Evolutionary conservation across 345 rosid genomes (phyloP).

Genomic region (Cardamine resedifolia): DNA sequence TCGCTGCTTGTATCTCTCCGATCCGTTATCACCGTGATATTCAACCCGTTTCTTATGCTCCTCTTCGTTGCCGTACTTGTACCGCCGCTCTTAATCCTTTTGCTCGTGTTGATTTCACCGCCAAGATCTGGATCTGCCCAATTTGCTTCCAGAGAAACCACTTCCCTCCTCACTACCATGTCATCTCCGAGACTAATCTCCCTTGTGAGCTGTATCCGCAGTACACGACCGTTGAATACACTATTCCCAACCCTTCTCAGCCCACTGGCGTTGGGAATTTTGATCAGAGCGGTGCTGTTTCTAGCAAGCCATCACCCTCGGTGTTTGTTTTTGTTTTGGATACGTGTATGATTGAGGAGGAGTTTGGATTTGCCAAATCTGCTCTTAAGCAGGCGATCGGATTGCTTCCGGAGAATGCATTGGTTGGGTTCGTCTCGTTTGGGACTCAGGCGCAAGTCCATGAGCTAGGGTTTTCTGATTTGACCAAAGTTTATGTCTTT

Average conservation of each 20-base stretch:
- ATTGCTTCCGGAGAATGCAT: conserved; percentile 86
- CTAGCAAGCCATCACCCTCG: conserved; percentile 41
- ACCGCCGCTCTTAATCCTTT: conserved; percentile 71
- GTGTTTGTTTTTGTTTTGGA: conserved; percentile 88
- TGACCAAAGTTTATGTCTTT: conserved; percentile 91
- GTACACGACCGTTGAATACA: conserved; percentile 75
- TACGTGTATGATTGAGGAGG: conserved; percentile 95
- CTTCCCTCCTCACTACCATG: conserved; percentile 79
- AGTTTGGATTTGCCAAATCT: conserved; percentile 65
- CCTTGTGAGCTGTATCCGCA: conserved; percentile 92
- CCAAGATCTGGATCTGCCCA: conserved; percentile 99
- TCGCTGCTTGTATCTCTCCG: conserved; percentile 88
- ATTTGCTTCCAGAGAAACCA: conserved; percentile 90
- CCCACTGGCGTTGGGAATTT: conserved; percentile 45
- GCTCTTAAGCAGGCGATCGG: conserved; percentile 87
- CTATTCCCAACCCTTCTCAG: conserved; percentile 48
- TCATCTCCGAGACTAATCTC: conserved; percentile 84
- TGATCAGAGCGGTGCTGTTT: conserved; percentile 40
- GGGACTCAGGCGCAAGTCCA: conserved; percentile 98
- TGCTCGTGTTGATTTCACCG: conserved; percentile 76
- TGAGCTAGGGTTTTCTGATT: conserved; percentile 84
- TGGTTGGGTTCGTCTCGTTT: conserved; percentile 88
- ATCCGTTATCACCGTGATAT: conserved; percentile 77
- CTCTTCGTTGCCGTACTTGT: conserved; percentile 90
- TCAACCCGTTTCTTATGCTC: conserved; percentile 77